These are phyloP conservation scores for Termitomyces sp. DNA, from an alignment of 768 basidiomycete species.

Conservation along the genomic window DNA sequence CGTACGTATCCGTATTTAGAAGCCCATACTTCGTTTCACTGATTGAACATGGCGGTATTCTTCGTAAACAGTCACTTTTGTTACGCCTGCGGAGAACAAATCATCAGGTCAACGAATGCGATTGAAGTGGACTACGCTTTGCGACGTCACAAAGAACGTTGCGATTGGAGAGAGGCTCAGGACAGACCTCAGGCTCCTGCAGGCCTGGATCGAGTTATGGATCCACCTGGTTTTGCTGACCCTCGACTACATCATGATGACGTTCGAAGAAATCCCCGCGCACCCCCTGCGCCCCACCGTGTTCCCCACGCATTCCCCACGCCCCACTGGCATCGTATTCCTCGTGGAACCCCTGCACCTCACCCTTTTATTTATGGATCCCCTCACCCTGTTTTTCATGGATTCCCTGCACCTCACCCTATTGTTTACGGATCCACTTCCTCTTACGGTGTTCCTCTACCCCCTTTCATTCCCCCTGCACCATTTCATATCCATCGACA, in stretches of 20 bases:
- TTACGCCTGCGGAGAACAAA: slow-evolving; percentile 47
- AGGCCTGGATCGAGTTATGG: not conserved
- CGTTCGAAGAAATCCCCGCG: not conserved
- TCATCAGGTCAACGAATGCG: slow-evolving; percentile 27
- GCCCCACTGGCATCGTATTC: not conserved
- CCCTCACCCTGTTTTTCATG: not conserved
- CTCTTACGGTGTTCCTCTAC: not conserved
- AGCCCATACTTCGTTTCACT: not conserved
- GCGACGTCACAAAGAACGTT: not conserved
- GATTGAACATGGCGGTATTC: not conserved
- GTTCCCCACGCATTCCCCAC: not conserved
- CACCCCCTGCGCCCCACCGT: not conserved
- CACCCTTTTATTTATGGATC: too few species aligned
- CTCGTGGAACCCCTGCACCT: not conserved
- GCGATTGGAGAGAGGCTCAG: not conserved
- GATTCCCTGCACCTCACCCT: not conserved
- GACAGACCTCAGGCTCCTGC: not conserved
- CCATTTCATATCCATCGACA: too few species aligned
- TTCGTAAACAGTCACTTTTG: slow-evolving; percentile 43
- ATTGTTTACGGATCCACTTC: not conserved
- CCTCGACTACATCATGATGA: not conserved
- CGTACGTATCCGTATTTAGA: slow-evolving; percentile 23
- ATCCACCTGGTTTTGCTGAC: not conserved
- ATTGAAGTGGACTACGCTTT: not conserved
- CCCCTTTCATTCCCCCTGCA: not conserved